Evolutionary conservation across 2,329 filamentous ascomycete species (phyloP).

Genomic region (Xylaria sp.): DNA sequence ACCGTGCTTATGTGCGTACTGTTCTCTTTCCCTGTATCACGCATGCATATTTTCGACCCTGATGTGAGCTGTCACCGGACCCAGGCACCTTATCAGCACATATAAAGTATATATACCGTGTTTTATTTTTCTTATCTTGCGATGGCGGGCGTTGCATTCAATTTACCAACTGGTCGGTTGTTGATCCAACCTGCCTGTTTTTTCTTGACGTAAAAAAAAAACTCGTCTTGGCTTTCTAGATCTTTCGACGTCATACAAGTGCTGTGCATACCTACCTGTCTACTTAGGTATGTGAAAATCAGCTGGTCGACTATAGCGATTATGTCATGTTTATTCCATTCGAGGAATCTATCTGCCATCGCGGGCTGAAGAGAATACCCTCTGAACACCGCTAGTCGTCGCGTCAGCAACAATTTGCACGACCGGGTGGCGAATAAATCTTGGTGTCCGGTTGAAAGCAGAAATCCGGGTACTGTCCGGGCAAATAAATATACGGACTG

Average conservation of each 20-base stretch:
- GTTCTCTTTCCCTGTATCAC: background rate
- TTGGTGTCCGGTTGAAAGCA: background rate
- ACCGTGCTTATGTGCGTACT: background rate
- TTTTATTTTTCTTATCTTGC: background rate
- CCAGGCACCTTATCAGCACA: background rate
- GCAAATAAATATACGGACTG: background rate
- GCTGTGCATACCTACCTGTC: background rate
- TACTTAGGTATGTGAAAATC: constrained; percentile 3
- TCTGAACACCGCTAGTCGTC: background rate
- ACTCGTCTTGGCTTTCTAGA: background rate
- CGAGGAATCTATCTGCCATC: background rate
- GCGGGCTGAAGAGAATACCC: background rate
- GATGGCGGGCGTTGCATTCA: background rate
- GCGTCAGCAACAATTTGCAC: background rate
- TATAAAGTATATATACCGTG: background rate
- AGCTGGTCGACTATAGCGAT: background rate
- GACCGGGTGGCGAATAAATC: too few species aligned
- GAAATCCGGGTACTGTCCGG: background rate
- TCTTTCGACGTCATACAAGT: constrained; percentile 13
- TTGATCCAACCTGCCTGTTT: background rate
- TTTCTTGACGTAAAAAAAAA: background rate
- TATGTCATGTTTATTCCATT: constrained; percentile 6
- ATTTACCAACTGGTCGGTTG: background rate
- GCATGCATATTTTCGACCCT: background rate
- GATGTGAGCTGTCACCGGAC: background rate